Base-by-base conservation (phyloP, 441 rosid genomes). In the Brassica balearica region DNA sequence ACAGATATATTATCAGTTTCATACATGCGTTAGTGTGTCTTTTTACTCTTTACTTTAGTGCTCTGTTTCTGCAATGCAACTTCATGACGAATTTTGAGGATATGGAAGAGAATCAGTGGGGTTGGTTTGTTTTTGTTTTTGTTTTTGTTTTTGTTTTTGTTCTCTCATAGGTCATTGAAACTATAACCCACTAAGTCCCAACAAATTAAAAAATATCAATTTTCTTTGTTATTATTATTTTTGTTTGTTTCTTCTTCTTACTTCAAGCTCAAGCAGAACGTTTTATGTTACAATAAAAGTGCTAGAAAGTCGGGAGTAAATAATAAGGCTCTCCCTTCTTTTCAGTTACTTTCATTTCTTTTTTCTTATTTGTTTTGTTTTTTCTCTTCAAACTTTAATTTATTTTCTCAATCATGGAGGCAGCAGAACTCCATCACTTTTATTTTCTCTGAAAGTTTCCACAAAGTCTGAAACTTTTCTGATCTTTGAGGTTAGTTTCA, bases 251-350 rank as follows among this genome's bases (percentile, higher is more conserved):
- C 29, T 59, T 76, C 68, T 71, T 25, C 19, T 60, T 69, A 15
- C 71, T 59, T 25, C 69, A 15, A 4, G 69, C 74, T 71, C 58
- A 12, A 11, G 23, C 48, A 22, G 2, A 71, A 72, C 75, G 65
- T 77, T 81, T 81, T 66, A 58, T 38, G 65, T 76, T 62, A 71
- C 71, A 75, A 1, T 72, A 64, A 80, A 70, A 75, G 80, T 80
- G 78, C 78, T 77, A 81, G 72, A 72, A 81, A 81, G 12, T 68
- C 83, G 80, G 80, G 83, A 66, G 77, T 67, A n/a, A 69, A 55
- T 11, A 69, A 55, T 11, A 66, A 66, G 71, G 62, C 53, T 66
- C 19, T 60, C 19, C 67, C 73, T 1, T 65, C 74, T 66, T 75
- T 80, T 80, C 77, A 46, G 73, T 76, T 75, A 70, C 74, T 76